Evolutionary conservation across 2,329 filamentous ascomycete genomes (phyloP).

Genomic region (Colletotrichum cuscutae): DNA sequence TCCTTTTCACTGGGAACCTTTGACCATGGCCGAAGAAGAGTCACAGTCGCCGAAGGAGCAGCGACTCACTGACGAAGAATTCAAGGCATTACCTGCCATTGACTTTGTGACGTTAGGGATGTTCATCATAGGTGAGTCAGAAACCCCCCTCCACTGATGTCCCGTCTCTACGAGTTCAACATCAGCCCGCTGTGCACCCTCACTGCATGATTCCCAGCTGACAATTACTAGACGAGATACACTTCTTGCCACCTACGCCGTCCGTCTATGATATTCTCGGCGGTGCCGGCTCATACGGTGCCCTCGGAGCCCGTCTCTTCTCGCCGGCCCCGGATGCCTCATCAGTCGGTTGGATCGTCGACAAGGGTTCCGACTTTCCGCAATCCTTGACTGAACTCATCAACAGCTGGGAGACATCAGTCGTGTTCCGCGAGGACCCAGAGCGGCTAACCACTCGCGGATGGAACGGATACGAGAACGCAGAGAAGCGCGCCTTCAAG

Average conservation of each 20-base stretch:
- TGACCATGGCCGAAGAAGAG: constrained; percentile 9
- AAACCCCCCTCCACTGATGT: neutral
- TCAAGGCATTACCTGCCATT: constrained; percentile 46
- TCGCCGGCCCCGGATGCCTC: constrained; percentile 75
- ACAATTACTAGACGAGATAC: constrained; percentile 79
- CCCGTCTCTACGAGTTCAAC: neutral
- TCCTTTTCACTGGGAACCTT: neutral
- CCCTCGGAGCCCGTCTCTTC: constrained; percentile 88
- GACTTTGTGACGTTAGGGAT: constrained; percentile 79
- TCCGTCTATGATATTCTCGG: constrained; percentile 83
- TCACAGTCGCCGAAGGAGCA: neutral
- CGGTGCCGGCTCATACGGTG: constrained; percentile 87
- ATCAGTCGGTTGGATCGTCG: constrained; percentile 88
- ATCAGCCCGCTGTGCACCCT: neutral
- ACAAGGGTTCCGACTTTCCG: constrained; percentile 90
- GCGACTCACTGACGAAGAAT: constrained; percentile 43
- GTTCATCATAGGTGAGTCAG: constrained; percentile 74
- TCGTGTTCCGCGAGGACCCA: constrained; percentile 73
- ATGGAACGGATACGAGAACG: constrained; percentile 88
- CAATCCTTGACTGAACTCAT: constrained; percentile 70
- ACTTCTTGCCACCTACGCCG: constrained; percentile 77
- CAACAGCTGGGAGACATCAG: constrained; percentile 79
- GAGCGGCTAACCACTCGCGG: constrained; percentile 84
- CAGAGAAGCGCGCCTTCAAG: constrained; percentile 79
- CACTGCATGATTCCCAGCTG: neutral